phyloP scores from a whole-genome alignment of 1,284 basidiomycete genomes.

The Caloboletus inedulis region DNA sequence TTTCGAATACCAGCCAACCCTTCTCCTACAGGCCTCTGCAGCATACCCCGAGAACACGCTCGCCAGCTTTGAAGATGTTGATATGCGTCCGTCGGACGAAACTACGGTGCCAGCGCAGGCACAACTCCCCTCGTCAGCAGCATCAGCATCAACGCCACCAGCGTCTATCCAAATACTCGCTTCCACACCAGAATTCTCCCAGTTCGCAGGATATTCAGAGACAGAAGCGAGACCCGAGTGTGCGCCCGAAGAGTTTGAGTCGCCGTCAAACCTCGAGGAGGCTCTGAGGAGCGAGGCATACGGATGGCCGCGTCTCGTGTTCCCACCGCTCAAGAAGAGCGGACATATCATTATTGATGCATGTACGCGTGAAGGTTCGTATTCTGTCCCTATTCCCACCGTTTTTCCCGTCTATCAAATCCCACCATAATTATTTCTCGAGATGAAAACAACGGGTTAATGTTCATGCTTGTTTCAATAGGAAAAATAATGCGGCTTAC shows the following conservation, averaged over 20 bases:
- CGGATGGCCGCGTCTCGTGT: conserved; percentile 87
- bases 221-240: conserved; percentile 3
- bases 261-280: conserved; percentile 41
- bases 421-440: background rate
- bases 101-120: conserved; percentile 14
- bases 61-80: conserved; percentile 76
- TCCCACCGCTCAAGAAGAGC: conserved; percentile 86
- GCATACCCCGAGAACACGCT: conserved; percentile 90
- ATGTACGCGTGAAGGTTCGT: conserved; percentile 77
- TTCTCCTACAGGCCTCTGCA: conserved; percentile 66
- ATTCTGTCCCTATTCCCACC: conserved; percentile 3
- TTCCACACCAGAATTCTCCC: conserved; percentile 12
- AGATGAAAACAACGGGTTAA: conserved; percentile 7
- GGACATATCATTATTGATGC: conserved; percentile 93
- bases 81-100: conserved; percentile 19
- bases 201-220: background rate
- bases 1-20: conserved; percentile 20
- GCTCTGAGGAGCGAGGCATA: conserved; percentile 66
- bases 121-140: conserved; percentile 9
- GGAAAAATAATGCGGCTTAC: conserved; percentile 90
- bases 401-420: conserved; percentile 3
- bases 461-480: conserved; percentile 34
- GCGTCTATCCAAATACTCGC: conserved; percentile 7
- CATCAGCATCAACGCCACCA: conserved; percentile 20
- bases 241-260: conserved; percentile 8